Base-by-base conservation (phyloP, 139 green algal species). In the Chlorella sp. region DNA sequence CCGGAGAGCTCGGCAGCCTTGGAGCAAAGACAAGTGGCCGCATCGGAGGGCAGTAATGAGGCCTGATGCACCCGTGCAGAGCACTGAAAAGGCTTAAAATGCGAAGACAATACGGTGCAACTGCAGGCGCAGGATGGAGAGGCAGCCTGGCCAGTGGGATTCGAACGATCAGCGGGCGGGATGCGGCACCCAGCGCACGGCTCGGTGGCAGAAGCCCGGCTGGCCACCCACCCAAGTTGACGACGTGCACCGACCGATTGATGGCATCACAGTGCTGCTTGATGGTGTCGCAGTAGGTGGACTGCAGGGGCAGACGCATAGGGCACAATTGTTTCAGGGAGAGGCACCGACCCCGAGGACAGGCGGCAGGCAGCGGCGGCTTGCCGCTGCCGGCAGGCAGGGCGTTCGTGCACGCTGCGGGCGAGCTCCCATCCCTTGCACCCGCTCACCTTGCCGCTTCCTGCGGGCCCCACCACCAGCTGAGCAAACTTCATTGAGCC, bases 401-500 rank as follows among this genome's bases (percentile, higher is more conserved):
- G 16, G 7, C 26, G 40, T 40, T 21, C 32, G 24, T 61, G 19
- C 14, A 3, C 36, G 81, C 21, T 30, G 18, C 73, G 14, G 3
- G n/a, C n/a, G 22, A 79, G 40, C 37, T 66, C 21, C 2, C 34
- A 32, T 30, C 11, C 39, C 39, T 85, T 0, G 5, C 21, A 30
- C n/a, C 32, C 0, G 40, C 81, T 57, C 75, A 92, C 97, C 96
- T 99, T 99, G 61, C 98, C 98, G 68, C 96, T 96, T 14, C 98
- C 98, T 1, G 98, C 98, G 15, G 98, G 98, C 0, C 98, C 98
- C 32, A 99, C 97, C 0, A 99, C 98, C 24, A 99, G 92, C 93
- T 99, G 98, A 21, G 89, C 91, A 64, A 89, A 93, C 81, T 92
- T 92, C 91, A 93, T 93, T 0, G 40, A 34, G 83, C 64, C 24